Evolutionary conservation across 257 asterid species (phyloP).

Genomic region (Forsythia suspensa): DNA sequence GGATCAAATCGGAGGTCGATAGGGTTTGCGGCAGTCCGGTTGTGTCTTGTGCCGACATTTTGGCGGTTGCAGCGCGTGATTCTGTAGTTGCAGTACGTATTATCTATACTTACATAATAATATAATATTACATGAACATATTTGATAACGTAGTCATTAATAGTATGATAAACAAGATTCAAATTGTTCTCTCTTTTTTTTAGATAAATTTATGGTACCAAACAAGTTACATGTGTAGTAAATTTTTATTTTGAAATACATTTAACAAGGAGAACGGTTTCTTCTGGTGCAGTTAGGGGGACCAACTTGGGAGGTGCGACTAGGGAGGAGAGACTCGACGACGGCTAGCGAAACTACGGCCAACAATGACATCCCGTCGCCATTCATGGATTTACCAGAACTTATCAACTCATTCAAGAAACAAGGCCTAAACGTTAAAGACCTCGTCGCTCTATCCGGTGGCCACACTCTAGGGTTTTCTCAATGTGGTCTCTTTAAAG

Average conservation of each 20-base stretch:
- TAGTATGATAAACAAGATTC: neutral
- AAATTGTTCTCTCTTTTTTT: neutral
- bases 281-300: slow-evolving; percentile 31
- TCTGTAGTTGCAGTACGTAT: slow-evolving; percentile 36
- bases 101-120: neutral
- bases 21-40: slow-evolving; percentile 34
- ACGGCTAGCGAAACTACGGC: slow-evolving; percentile 42
- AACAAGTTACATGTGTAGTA: too few species aligned
- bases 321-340: neutral
- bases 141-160: too few species aligned
- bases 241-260: neutral
- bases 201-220: too few species aligned
- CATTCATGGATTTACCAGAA: slow-evolving; percentile 33
- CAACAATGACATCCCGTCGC: slow-evolving; percentile 41
- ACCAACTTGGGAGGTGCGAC: slow-evolving; percentile 33
- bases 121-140: too few species aligned
- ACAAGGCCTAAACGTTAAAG: too few species aligned
- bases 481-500: too few species aligned
- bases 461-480: too few species aligned
- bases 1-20: slow-evolving; percentile 41
- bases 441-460: too few species aligned
- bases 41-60: slow-evolving; percentile 57
- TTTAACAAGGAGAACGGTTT: too few species aligned
- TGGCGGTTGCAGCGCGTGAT: slow-evolving; percentile 61
- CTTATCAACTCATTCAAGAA: too few species aligned